Percentiles rank a stretch among this genome's conserved stretches.
Conservation (phyloP, 352 stramenopile species). For the Phytophthora foliorum region DNA sequence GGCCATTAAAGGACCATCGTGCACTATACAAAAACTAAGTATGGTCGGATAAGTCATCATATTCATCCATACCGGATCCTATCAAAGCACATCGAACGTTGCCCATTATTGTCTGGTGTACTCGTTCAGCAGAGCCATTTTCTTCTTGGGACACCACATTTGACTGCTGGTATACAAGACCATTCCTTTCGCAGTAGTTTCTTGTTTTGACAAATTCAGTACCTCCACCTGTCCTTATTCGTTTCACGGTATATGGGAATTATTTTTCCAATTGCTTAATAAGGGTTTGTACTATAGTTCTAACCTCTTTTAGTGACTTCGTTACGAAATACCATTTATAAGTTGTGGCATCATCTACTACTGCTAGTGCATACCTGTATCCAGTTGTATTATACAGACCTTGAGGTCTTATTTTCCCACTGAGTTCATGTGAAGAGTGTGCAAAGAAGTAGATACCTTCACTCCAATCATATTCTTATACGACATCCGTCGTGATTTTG, state of each 20-base stretch:
- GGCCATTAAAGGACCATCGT: too few species aligned
- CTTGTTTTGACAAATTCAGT: neutral
- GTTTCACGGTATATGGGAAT: neutral
- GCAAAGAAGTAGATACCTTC: neutral
- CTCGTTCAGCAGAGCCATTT: neutral
- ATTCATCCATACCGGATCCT: neutral
- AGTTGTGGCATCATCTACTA: too few species aligned
- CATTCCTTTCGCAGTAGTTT: too few species aligned
- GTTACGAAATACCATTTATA: too few species aligned
- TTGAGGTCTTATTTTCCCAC: neutral
- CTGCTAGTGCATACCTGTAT: neutral
- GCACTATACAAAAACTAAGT: too few species aligned
- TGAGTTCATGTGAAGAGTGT: neutral
- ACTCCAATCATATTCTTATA: constrained; percentile 11
- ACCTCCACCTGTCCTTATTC: neutral
- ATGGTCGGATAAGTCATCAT: too few species aligned
- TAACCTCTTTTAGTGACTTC: too few species aligned
- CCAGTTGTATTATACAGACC: neutral
- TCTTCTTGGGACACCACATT: neutral
- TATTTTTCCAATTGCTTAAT: too few species aligned
- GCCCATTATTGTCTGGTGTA: neutral
- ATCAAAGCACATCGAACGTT: neutral
- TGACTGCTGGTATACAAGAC: too few species aligned
- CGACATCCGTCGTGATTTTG: constrained; percentile 15
- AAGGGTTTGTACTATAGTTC: too few species aligned